Base-by-base conservation (phyloP, 345 rosid genomes). In the Stellera chamaejasme region DNA sequence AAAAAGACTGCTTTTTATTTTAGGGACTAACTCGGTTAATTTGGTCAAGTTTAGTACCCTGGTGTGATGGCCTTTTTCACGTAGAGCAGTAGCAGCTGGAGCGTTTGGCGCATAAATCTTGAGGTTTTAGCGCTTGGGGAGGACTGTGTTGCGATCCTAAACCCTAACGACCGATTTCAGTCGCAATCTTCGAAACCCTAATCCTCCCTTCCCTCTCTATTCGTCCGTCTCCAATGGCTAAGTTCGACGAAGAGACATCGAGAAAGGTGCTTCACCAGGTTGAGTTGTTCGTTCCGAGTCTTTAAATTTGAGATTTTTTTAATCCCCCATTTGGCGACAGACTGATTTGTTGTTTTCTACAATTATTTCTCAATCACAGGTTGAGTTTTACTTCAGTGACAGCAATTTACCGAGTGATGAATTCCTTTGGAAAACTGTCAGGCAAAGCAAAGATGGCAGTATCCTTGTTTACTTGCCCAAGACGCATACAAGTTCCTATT, bases 321-420 rank as follows among this genome's bases (percentile, higher is more conserved):
- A 2, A 39, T 10, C 52, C 27, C 48, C 11, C 42, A 39, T 39
- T 27, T 14, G 39, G 6, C 16, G 14, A 15, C 11, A 10, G 42
- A 14, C 13, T 36, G 10, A 50, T 43, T 14, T 26, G 3, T 25
- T 25, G 46, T 13, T 28, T 10, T 1, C 11, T 12, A 27, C 14
- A 13, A 10, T 19, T 0, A 2, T 13, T 54, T 23, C 43, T 13
- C 2, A 19, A 10, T 50, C 3, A 19, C 52, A 66, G 75, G 75
- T 70, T 41, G 79, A 75, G 49, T 75, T 75, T 42, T 70, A 70
- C 69, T 74, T 74, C 66, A 74, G 75, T 47, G 78, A 74, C 44
- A 70, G 72, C 60, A 74, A 70, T 43, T 60, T 70, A 41, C 75
- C 75, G 10, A 50, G 67, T 27, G 78, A 74, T 44, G 55, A 19